A percentile compares a stretch with the other conserved stretches of the same genome.
Conservation (phyloP, 305 asterid genomes). For the Solanum hybrid region DNA sequence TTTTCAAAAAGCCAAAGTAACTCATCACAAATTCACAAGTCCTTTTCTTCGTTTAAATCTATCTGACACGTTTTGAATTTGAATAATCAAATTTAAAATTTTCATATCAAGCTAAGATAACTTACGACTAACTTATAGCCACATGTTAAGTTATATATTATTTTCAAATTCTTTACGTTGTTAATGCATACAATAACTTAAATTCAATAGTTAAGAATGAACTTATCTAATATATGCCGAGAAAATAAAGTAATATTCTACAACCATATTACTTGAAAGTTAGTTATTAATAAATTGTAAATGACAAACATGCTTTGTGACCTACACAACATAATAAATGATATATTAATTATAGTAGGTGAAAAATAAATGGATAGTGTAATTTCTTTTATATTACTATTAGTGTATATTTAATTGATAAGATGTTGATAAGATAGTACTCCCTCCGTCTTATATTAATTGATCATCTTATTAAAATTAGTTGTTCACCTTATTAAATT, state of each 20-base stretch:
- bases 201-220: neutral
- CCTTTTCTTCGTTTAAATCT: neutral
- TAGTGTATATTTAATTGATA: neutral
- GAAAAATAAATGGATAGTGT: neutral
- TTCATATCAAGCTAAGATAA: neutral
- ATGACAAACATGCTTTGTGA: neutral
- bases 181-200: neutral
- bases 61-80: neutral
- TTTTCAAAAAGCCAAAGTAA: neutral
- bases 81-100: neutral
- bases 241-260: neutral
- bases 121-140: too few species aligned
- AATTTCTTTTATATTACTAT: neutral
- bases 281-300: neutral
- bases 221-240: neutral
- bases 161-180: neutral
- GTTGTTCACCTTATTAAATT: neutral
- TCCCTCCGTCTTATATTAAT: accelerated
- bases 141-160: neutral
- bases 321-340: neutral
- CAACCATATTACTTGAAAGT: neutral
- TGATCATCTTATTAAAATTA: too few species aligned
- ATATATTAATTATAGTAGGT: neutral
- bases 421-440: neutral
- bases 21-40: neutral